Evolutionary conservation across 768 basidiomycete genomes (phyloP).

Genomic region (Lanmaoa pseudosensibilis): DNA sequence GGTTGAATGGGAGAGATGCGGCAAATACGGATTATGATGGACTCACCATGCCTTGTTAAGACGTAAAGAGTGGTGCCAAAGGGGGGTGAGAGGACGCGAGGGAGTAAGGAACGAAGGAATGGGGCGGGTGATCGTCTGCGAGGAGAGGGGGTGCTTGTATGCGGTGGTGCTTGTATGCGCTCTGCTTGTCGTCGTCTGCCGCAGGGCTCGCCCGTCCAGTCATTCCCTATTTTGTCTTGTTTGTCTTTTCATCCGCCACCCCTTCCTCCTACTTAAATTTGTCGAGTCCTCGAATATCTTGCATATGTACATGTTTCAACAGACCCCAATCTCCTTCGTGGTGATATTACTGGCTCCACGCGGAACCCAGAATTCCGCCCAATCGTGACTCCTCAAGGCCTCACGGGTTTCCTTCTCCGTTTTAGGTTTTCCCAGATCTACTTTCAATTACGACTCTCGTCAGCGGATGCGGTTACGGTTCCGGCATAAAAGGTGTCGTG

Average conservation of each 20-base stretch:
- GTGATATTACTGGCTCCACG: conserved; percentile 1
- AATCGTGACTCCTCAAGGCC: too few relatives aligned
- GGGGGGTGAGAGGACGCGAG: neutral
- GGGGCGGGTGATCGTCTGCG: neutral
- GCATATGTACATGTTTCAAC: neutral
- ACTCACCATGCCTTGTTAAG: conserved; percentile 33
- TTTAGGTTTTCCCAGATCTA: conserved; percentile 2
- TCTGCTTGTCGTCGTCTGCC: conserved; percentile 5
- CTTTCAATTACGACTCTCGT: conserved; percentile 17
- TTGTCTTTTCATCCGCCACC: conserved; percentile 24
- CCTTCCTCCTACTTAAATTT: too few relatives aligned
- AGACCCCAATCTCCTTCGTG: neutral
- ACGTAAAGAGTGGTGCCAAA: conserved; percentile 23
- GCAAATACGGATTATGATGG: neutral
- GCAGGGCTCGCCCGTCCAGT: conserved; percentile 4
- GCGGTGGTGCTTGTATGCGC: conserved; percentile 15
- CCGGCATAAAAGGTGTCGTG: conserved; percentile 29
- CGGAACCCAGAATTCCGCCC: neutral
- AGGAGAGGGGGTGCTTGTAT: conserved; percentile 17
- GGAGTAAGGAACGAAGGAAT: conserved; percentile 1
- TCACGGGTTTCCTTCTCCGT: neutral
- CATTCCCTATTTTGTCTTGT: conserved; percentile 34
- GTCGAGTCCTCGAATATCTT: neutral
- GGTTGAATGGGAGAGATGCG: conserved; percentile 7
- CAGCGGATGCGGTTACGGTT: conserved; percentile 3